Evolutionary conservation across 2,329 filamentous ascomycete species (phyloP).

Genomic region (Xylaria sp.): DNA sequence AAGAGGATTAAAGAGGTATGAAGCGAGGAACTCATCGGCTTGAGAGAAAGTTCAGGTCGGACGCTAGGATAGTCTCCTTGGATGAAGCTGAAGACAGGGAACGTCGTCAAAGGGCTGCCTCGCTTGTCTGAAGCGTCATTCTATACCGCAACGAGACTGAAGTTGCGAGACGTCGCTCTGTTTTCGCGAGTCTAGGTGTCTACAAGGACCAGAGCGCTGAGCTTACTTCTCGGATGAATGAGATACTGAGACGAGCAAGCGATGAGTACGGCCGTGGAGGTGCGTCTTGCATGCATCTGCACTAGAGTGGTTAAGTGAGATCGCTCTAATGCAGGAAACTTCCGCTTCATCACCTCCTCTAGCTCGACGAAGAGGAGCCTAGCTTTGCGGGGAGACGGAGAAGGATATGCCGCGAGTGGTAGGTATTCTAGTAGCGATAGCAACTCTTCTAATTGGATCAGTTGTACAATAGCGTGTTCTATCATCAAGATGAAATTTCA

Average conservation of each 20-base stretch:
- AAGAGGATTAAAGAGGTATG: neutral
- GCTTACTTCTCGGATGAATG: neutral
- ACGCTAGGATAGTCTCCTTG: neutral
- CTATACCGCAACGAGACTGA: slow-evolving; percentile 6
- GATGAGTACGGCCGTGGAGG: neutral
- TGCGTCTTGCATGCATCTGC: neutral
- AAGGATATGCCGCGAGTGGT: neutral
- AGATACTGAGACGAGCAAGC: neutral
- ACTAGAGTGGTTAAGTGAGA: neutral
- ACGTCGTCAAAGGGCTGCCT: neutral
- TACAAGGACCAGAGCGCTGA: neutral
- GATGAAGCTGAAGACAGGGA: neutral
- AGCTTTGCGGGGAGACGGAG: slow-evolving; percentile 15
- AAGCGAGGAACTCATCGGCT: neutral
- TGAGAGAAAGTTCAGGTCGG: neutral
- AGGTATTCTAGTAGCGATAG: neutral
- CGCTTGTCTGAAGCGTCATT: slow-evolving; percentile 8
- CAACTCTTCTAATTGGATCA: neutral
- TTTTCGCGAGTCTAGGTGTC: neutral
- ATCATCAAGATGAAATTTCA: neutral
- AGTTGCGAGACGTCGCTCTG: neutral
- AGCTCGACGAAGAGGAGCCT: neutral
- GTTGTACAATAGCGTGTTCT: neutral
- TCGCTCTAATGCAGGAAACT: neutral
- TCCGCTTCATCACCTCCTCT: slow-evolving; percentile 2